A percentile compares a stretch with the other conserved stretches of the same genome.
These are phyloP conservation scores for Cenchrus fungigraminus DNA, from an alignment of 176 grass and related monocot species.

Conservation along the genomic window DNA sequence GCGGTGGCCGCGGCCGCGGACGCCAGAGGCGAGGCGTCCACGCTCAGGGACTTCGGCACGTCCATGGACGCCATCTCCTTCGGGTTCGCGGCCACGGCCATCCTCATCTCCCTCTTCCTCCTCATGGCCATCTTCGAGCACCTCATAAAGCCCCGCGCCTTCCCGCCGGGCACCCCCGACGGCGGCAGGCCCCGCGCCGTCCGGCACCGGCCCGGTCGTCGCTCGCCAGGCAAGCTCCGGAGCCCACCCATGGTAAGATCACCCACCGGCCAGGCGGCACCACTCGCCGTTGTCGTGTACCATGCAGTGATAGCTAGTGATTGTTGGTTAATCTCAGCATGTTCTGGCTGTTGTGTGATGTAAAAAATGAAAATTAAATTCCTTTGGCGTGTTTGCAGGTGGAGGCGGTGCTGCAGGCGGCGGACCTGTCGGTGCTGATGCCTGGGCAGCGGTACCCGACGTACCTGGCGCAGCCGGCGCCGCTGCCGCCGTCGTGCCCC, in stretches of 20 bases:
- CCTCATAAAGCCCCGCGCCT: conserved; percentile 79
- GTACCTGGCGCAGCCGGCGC: conserved; percentile 81
- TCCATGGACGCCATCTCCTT: conserved; percentile 96
- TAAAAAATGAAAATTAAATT: not conserved
- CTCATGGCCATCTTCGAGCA: conserved; percentile 99
- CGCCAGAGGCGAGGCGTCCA: conserved; percentile 50
- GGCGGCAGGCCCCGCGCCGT: not conserved
- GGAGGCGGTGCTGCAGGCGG: conserved; percentile 34
- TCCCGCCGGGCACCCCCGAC: conserved; percentile 42
- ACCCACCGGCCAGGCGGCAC: not conserved
- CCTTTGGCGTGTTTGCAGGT: conserved; percentile 39
- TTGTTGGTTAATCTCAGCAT: not conserved
- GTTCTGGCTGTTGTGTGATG: conserved; percentile 10
- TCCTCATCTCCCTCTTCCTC: conserved; percentile 97
- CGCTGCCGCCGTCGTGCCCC: conserved; percentile 65
- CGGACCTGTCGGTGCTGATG: conserved; percentile 85
- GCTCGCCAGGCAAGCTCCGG: conserved; percentile 53
- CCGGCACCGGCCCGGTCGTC: conserved; percentile 1
- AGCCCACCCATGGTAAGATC: conserved; percentile 48
- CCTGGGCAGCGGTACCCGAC: conserved; percentile 84
- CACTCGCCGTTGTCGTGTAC: not conserved
- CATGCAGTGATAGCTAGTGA: not conserved
- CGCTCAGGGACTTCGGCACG: conserved; percentile 79
- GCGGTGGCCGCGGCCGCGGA: conserved; percentile 9
- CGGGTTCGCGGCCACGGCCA: conserved; percentile 88